Evolutionary conservation across 768 basidiomycete genomes (phyloP).

Genomic region (Russula vinacea): DNA sequence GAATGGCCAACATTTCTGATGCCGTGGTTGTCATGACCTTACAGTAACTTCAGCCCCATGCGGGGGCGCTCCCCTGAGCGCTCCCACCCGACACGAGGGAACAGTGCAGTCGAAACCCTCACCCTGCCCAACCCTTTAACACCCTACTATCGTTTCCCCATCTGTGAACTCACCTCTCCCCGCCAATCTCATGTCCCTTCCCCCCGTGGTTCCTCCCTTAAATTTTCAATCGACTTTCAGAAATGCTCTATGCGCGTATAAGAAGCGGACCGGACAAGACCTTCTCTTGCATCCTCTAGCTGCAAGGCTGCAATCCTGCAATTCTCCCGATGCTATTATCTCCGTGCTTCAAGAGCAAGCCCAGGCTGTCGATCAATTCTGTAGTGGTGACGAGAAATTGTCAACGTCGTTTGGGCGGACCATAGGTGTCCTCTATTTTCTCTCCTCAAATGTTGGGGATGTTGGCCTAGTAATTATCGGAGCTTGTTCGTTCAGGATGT

Average conservation of each 20-base stretch:
- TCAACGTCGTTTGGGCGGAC: neutral
- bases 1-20: too few relatives aligned
- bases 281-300: neutral
- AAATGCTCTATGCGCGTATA: neutral
- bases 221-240: neutral
- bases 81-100: too few relatives aligned
- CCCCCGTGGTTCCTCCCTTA: too few relatives aligned
- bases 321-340: neutral
- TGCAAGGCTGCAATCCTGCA: neutral
- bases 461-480: neutral
- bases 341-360: neutral
- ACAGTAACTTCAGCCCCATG: too few relatives aligned
- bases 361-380: neutral
- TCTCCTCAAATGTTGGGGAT: neutral
- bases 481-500: neutral
- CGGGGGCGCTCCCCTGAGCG: too few relatives aligned
- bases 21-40: too few relatives aligned
- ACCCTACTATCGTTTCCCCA: too few relatives aligned
- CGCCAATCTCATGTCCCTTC: too few relatives aligned
- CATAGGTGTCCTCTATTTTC: neutral
- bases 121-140: too few relatives aligned
- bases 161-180: too few relatives aligned
- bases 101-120: too few relatives aligned
- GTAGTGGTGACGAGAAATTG: neutral
- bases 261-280: neutral